A percentile compares a stretch with the other conserved stretches of the same genome.
Evolutionary conservation across 129 eudicot species (phyloP).

Genomic region (Centaurea solstitialis): DNA sequence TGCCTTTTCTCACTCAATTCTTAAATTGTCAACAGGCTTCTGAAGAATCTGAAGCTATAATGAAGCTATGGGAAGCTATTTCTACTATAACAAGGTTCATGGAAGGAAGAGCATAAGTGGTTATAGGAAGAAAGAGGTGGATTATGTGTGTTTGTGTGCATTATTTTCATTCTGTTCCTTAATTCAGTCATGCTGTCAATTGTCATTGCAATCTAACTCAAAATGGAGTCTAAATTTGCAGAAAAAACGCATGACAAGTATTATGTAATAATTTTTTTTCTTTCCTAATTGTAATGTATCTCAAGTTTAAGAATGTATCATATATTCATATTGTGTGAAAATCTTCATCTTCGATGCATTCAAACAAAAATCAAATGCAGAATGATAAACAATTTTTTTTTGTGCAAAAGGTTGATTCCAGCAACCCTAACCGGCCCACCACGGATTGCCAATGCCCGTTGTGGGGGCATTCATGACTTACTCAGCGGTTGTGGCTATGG

Average conservation of each 20-base stretch:
- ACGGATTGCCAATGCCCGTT: no score
- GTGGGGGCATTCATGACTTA: no score
- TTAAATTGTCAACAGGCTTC: conserved; percentile 47
- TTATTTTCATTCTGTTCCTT: conserved; percentile 18
- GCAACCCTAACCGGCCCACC: no score
- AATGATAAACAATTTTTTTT: not conserved
- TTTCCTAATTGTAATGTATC: conserved; percentile 26
- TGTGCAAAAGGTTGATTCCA: no score
- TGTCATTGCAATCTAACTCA: conserved; percentile 18
- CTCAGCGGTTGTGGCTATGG: no score
- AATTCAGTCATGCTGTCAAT: conserved; percentile 16
- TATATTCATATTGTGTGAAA: conserved; percentile 26
- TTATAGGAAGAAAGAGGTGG: conserved; percentile 28
- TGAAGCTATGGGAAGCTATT: conserved; percentile 18
- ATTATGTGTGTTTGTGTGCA: conserved; percentile 26
- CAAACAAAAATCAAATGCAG: no score
- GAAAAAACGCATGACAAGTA: conserved; percentile 1
- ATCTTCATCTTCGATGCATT: conserved; percentile 1
- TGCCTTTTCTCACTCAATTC: conserved; percentile 9
- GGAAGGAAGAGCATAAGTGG: conserved; percentile 13
- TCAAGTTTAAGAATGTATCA: conserved; percentile 28
- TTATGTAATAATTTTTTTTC: conserved; percentile 18
- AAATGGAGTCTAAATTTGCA: conserved; percentile 18
- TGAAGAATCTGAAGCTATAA: conserved; percentile 67
- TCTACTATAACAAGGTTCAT: conserved; percentile 28